Evolutionary conservation across 306 rosid species (phyloP).

Genomic region (Prunus mongolica): DNA sequence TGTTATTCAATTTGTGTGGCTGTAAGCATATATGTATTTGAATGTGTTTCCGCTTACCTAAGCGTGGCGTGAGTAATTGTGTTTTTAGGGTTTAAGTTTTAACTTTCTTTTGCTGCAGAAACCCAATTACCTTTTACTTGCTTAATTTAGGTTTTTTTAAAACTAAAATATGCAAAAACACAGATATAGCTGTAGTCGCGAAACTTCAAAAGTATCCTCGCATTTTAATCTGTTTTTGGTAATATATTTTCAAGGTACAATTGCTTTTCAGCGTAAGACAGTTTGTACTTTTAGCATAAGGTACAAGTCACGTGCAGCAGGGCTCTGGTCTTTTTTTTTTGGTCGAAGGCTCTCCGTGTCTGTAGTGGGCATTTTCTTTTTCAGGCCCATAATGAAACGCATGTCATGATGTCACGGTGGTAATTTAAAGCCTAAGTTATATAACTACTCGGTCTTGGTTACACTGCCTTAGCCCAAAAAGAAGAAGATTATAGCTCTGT

Average conservation of each 20-base stretch:
- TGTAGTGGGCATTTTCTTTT: not conserved
- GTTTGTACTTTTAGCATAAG: not conserved
- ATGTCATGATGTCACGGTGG: not conserved
- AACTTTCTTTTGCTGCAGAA: not conserved
- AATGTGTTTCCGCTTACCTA: not conserved
- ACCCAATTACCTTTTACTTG: not conserved
- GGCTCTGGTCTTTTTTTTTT: not conserved
- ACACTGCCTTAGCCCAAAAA: too few species aligned
- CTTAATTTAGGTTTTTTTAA: not conserved
- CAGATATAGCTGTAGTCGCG: not conserved
- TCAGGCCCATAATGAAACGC: not conserved
- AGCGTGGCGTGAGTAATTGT: not conserved
- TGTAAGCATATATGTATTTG: not conserved
- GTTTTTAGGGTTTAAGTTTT: constrained; percentile 6
- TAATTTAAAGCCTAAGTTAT: not conserved
- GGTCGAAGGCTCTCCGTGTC: not conserved
- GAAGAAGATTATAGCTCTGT: not conserved
- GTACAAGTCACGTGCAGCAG: constrained; percentile 1
- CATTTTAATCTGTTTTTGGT: not conserved
- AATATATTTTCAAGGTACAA: not conserved
- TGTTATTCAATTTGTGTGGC: not conserved
- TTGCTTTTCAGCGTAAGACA: not conserved
- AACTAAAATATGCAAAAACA: too few species aligned
- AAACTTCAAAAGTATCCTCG: not conserved
- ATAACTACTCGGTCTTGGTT: not conserved